Evolutionary conservation across 106 monocot genomes (phyloP).

Genomic region (Phalaenopsis equestris): DNA sequence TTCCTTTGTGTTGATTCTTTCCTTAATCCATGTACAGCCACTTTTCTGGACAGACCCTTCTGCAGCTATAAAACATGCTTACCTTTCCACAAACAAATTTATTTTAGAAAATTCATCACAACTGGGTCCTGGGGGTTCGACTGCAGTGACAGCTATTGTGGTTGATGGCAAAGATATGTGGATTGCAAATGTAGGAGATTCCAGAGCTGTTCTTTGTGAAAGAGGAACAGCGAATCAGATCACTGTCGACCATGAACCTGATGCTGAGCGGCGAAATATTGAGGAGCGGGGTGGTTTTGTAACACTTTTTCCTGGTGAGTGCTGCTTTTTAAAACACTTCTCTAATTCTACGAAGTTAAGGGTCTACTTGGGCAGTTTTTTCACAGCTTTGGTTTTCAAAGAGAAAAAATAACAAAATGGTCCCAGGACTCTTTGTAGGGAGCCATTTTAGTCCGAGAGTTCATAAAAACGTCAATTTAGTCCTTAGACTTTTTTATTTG

Average conservation of each 20-base stretch:
- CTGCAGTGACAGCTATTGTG: conserved; percentile 62
- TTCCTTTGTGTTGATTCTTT: not conserved
- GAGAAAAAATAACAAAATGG: too few species aligned
- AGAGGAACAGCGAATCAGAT: conserved; percentile 50
- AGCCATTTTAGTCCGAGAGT: too few species aligned
- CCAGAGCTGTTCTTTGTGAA: conserved; percentile 61
- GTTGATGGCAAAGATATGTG: conserved; percentile 56
- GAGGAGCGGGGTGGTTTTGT: conserved; percentile 64
- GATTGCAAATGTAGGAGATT: conserved; percentile 67
- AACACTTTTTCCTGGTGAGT: conserved; percentile 47
- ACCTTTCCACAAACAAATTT: conserved; percentile 40
- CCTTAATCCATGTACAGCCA: conserved; percentile 21
- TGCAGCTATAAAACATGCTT: conserved; percentile 48
- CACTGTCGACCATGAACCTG: conserved; percentile 59
- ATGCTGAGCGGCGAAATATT: conserved; percentile 33
- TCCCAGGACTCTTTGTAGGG: too few species aligned
- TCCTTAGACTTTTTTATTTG: too few species aligned
- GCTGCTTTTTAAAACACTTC: not conserved
- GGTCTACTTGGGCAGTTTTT: not conserved
- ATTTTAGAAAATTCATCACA: conserved; percentile 41
- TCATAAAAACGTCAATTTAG: too few species aligned
- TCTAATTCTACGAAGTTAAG: not conserved
- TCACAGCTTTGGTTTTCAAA: too few species aligned
- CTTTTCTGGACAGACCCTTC: conserved; percentile 37
- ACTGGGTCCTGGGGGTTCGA: conserved; percentile 54